Conservation (phyloP, 805 yeast species). For the Schizosaccharomyces lindneri region DNA sequence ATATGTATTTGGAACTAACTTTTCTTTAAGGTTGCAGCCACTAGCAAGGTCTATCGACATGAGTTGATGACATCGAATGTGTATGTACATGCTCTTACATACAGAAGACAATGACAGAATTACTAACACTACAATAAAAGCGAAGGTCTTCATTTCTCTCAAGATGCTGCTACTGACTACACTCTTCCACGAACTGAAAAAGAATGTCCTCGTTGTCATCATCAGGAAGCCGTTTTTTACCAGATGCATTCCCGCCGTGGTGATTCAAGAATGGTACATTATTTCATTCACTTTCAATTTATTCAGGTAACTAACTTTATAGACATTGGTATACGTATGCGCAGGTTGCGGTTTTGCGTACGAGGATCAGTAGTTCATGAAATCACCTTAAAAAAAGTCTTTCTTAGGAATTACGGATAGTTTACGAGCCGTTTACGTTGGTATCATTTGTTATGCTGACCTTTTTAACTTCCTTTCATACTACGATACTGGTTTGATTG, state of each 20-base stretch:
- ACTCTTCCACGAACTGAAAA: conserved; percentile 88
- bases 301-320: background rate
- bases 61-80: background rate
- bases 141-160: conserved; percentile 23
- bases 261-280: conserved; percentile 70
- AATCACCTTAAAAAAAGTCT: background rate
- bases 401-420: too few species aligned
- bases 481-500: background rate
- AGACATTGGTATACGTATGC: conserved; percentile 1
- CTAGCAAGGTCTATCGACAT: background rate
- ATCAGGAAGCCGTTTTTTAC: conserved; percentile 81
- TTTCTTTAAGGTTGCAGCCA: background rate
- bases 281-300: too few species aligned
- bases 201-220: conserved; percentile 74
- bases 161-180: conserved; percentile 90
- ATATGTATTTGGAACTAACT: background rate
- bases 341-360: background rate
- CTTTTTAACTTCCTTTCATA: background rate
- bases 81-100: background rate
- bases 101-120: background rate
- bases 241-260: conserved; percentile 87
- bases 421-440: background rate
- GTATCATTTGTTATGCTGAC: background rate
- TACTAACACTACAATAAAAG: conserved; percentile 65
- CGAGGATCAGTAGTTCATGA: background rate